phyloP scores from a whole-genome alignment of 1,284 basidiomycete genomes.

The Heterobasidion irregulare region DNA sequence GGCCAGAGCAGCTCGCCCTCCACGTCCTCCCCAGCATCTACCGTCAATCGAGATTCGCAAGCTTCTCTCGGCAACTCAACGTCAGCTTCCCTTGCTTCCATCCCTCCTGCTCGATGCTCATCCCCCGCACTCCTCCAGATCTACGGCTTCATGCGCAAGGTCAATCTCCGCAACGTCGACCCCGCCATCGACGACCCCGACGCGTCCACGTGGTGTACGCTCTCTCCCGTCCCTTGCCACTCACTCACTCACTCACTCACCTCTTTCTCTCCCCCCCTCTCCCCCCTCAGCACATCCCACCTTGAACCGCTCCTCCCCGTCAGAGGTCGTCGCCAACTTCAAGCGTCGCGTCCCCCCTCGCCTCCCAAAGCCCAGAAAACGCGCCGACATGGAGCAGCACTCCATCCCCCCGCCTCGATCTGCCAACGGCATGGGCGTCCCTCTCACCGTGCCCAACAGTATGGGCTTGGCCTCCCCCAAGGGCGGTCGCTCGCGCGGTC shows the following conservation, averaged over 20 bases:
- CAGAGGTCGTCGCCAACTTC: conserved; percentile 83
- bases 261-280: too few species aligned
- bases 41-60: conserved; percentile 88
- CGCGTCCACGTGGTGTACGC: conserved; percentile 89
- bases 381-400: conserved; percentile 50
- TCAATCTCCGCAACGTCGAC: conserved; percentile 86
- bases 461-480: conserved; percentile 23
- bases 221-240: conserved; percentile 3
- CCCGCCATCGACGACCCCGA: conserved; percentile 88
- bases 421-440: conserved; percentile 55
- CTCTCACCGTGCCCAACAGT: conserved; percentile 47
- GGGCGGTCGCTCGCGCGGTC: conserved; percentile 60
- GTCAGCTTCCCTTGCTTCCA: conserved; percentile 43
- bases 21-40: conserved; percentile 87
- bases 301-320: conserved; percentile 78
- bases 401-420: conserved; percentile 65
- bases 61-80: conserved; percentile 90
- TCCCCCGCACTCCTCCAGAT: conserved; percentile 45
- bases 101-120: conserved; percentile 11
- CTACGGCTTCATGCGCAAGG: conserved; percentile 93
- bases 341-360: conserved; percentile 91
- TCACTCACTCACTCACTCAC: not conserved
- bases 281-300: conserved; percentile 70
- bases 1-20: conserved; percentile 81
- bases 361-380: conserved; percentile 73